phyloP scores from a whole-genome alignment of 495 filamentous ascomycete genomes.

The Diplogelasinospora grovesii region DNA sequence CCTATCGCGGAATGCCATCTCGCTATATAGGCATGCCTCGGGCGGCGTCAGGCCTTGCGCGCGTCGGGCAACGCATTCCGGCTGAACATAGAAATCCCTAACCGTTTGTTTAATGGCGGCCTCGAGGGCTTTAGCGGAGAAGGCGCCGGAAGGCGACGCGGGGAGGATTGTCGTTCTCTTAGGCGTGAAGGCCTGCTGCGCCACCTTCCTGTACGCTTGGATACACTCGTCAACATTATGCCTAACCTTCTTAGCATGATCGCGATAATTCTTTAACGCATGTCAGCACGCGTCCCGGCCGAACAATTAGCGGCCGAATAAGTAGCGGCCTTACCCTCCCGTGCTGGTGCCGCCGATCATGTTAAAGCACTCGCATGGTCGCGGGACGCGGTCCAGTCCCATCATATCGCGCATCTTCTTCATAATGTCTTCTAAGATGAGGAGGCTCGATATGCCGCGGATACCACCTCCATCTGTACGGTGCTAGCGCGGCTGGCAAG shows the following conservation, averaged over 20 bases:
- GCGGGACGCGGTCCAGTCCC: slow-evolving; percentile 14
- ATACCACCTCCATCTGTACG: slow-evolving; percentile 32
- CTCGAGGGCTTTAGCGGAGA: slow-evolving; percentile 18
- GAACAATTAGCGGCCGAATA: not conserved
- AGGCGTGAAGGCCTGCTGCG: not conserved
- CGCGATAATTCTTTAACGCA: slow-evolving; percentile 23
- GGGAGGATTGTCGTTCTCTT: not conserved
- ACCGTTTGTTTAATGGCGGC: slow-evolving; percentile 7
- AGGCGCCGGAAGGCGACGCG: not conserved
- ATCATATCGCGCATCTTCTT: slow-evolving; percentile 12
- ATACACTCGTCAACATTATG: slow-evolving; percentile 11
- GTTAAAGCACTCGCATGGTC: slow-evolving; percentile 34
- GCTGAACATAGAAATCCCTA: slow-evolving; percentile 8
- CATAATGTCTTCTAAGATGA: slow-evolving; percentile 32
- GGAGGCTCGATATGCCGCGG: slow-evolving; percentile 26
- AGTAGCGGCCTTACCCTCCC: slow-evolving; percentile 29
- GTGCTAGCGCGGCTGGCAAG: too few relatives aligned
- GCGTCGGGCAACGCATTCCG: not conserved
- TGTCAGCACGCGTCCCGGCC: not conserved
- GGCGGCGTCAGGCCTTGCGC: slow-evolving; percentile 12
- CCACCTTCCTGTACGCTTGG: not conserved
- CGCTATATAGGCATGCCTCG: not conserved
- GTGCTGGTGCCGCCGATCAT: slow-evolving; percentile 35
- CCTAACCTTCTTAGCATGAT: slow-evolving; percentile 31
- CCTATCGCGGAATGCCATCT: not conserved